Evolutionary conservation across 768 basidiomycete species (phyloP).

Genomic region (Macrolepiota dolichaula): DNA sequence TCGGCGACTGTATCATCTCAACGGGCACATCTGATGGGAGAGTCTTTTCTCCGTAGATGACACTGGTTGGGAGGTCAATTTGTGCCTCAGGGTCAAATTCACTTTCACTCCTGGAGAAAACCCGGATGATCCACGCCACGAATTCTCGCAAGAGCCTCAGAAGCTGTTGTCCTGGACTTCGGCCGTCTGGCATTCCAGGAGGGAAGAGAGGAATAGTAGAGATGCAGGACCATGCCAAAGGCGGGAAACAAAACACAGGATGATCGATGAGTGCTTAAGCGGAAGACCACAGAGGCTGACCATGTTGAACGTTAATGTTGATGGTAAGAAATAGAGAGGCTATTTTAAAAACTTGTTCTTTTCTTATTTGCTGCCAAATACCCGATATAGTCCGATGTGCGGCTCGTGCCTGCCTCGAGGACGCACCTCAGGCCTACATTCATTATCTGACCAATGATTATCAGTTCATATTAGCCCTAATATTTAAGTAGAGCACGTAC

Average conservation of each 20-base stretch:
- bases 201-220: neutral
- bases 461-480: neutral
- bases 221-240: neutral
- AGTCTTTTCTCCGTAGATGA: neutral
- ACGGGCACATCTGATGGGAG: neutral
- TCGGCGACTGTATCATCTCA: neutral
- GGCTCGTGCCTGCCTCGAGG: conserved; percentile 5
- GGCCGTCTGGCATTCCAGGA: neutral
- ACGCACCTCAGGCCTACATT: neutral
- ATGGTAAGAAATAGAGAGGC: neutral
- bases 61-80: neutral
- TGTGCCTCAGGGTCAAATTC: neutral
- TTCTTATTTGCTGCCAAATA: neutral
- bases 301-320: neutral
- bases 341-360: neutral
- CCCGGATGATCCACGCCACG: neutral
- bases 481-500: neutral
- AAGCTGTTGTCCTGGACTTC: neutral
- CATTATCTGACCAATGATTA: neutral
- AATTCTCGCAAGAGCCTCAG: neutral
- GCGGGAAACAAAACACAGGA: neutral
- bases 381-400: neutral
- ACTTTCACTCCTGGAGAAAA: neutral
- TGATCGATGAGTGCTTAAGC: neutral
- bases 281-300: conserved; percentile 3